Evolutionary conservation across 164 flowering plant species (phyloP), one percentile per base, ranked within the genome.

Genomic region (Umbilicus rupestris): DNA sequence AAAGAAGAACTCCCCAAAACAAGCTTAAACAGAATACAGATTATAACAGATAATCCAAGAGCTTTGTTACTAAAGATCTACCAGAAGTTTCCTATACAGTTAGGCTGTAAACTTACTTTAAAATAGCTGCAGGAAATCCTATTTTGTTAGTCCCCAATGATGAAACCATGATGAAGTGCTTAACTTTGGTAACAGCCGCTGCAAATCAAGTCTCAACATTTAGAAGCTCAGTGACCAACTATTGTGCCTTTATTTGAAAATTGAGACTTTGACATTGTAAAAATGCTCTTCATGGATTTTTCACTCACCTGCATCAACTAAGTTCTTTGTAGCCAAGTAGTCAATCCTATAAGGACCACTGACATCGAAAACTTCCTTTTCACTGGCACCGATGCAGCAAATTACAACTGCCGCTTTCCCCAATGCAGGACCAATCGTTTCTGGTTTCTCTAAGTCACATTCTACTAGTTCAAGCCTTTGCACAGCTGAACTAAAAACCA

Each of bases 341-440:
- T 94, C 98, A 62, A 94, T 94, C 65, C 97, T 77, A 68, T 80
- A 94, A 46, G 98, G 98, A 66, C 98, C 98, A 29, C 95, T 87
- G 50, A 94, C 60, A 74, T 94, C 98, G 71, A 85, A 85, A 50
- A 89, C 67, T 68, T 94, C 98, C 80, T 94, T 94, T 79, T 94
- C 98, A 60, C 98, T 89, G 57, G 98, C 98, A 70, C 98, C 98
- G 72, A 94, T 90, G 86, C 97, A 89, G 79, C 97, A 94, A 69
- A 91, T 68, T 70, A 94, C 88, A 62, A 83, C 77, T 30, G 97
- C 87, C 33, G 97, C 88, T 68, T 81, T 85, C 42, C 89, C 89
- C 37, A 94, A 66, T 16, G 91, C 97, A 11, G 87, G 78, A 63
- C 64, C 78, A 67, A 94, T 89, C 70, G 69, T 80, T 67, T 81